Conservation (phyloP, 495 filamentous ascomycete species). For the Coniosporium apollinis region DNA sequence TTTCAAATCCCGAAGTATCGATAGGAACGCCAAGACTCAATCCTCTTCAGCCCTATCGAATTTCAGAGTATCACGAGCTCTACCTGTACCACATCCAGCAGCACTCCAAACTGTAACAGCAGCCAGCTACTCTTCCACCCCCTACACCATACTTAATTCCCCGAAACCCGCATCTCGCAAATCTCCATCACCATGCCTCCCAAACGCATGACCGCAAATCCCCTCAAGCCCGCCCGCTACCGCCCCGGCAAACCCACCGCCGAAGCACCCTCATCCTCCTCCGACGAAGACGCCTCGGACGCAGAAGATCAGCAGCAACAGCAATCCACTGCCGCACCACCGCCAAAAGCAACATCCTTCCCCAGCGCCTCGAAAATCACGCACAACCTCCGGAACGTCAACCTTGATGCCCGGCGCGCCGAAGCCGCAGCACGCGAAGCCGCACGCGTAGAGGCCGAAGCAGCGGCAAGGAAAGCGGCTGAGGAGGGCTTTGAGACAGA, state of each 20-base stretch:
- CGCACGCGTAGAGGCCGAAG: slow-evolving; percentile 19
- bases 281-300: slow-evolving; percentile 44
- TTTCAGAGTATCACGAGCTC: no score
- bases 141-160: no score
- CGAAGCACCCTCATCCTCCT: slow-evolving; percentile 40
- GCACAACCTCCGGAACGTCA: slow-evolving; percentile 46
- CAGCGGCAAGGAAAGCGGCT: slow-evolving; percentile 21
- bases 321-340: slow-evolving; percentile 28
- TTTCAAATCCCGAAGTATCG: no score
- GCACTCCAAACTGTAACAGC: no score
- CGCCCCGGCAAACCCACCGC: slow-evolving; percentile 80
- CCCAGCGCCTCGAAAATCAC: slow-evolving; percentile 23
- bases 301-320: slow-evolving; percentile 36
- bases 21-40: no score
- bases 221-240: slow-evolving; percentile 63
- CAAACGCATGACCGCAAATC: slow-evolving; percentile 92
- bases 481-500: slow-evolving; percentile 30
- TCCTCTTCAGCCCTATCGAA: no score
- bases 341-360: slow-evolving; percentile 41
- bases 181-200: slow-evolving; percentile 51
- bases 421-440: slow-evolving; percentile 26
- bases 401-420: slow-evolving; percentile 39
- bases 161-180: no score
- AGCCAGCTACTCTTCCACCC: no score
- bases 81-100: no score